A percentile compares a stretch with the other conserved stretches of the same genome.
phyloP scores from a whole-genome alignment of 1,139 yeast species.

The Saccharomyces hybrid region DNA sequence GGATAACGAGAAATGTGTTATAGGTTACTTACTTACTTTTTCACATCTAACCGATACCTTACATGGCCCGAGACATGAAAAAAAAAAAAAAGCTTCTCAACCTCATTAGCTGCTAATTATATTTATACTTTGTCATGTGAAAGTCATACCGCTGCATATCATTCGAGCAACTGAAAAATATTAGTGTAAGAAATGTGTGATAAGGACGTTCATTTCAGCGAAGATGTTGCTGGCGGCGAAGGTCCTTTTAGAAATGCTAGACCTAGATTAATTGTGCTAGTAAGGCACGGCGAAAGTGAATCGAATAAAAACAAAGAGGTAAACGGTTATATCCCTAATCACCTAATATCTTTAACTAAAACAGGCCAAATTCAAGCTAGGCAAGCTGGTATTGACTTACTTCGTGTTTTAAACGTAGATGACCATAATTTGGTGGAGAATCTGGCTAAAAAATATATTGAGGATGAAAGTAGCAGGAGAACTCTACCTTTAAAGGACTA shows the following conservation, averaged over 20 bases:
- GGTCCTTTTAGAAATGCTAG: constrained; percentile 8
- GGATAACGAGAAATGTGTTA: background rate
- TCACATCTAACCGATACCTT: background rate
- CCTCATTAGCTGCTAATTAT: background rate
- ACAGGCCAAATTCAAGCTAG: constrained; percentile 62
- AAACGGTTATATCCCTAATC: constrained; percentile 70
- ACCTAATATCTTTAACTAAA: constrained; percentile 61
- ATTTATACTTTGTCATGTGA: background rate
- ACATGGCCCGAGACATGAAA: background rate
- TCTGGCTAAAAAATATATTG: constrained; percentile 17
- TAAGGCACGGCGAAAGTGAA: constrained; percentile 88
- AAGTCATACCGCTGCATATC: background rate
- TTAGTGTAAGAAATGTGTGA: background rate
- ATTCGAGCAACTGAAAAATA: background rate
- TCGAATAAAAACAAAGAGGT: constrained; percentile 80
- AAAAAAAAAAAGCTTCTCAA: background rate
- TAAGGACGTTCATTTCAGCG: constrained; percentile 7
- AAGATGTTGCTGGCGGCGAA: constrained; percentile 4
- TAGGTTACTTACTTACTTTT: background rate
- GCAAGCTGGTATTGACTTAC: constrained; percentile 57
- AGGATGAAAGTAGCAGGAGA: constrained; percentile 7
- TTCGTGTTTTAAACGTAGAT: constrained; percentile 43
- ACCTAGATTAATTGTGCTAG: constrained; percentile 55
- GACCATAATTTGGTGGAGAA: constrained; percentile 32
- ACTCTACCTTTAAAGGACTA: constrained; percentile 7